These are phyloP conservation scores for Candida sakaeoensis DNA, from an alignment of 805 yeast genomes.

Conservation along the genomic window DNA sequence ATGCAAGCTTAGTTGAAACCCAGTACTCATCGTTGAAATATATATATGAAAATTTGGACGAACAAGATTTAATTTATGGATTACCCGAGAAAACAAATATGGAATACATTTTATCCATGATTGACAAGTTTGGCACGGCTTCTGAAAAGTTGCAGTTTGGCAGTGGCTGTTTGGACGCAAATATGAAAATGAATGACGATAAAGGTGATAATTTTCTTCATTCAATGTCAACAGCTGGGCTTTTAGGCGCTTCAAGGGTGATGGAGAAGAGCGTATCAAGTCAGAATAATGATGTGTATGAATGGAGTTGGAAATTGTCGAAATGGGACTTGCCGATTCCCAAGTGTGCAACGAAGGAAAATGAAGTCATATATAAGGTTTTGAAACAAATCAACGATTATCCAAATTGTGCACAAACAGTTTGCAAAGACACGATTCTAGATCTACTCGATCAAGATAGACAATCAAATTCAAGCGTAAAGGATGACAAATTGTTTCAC, in stretches of 20 bases:
- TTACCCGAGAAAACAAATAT: conserved; percentile 57
- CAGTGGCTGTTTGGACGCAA: conserved; percentile 55
- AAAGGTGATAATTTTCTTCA: conserved; percentile 14
- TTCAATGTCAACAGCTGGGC: conserved; percentile 49
- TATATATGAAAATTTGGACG: conserved; percentile 53
- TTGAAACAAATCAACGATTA: conserved; percentile 45
- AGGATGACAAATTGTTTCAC: conserved; percentile 14
- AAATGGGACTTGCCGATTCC: conserved; percentile 72
- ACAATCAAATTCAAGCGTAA: conserved; percentile 10
- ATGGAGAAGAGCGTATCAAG: conserved; percentile 22
- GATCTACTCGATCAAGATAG: conserved; percentile 14
- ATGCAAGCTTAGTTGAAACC: conserved; percentile 2
- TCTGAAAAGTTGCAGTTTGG: conserved; percentile 47
- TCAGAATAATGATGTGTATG: conserved; percentile 32
- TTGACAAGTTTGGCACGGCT: conserved; percentile 27
- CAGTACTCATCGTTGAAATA: conserved; percentile 1
- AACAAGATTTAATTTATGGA: conserved; percentile 62
- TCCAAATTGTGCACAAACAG: conserved; percentile 13
- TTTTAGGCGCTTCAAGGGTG: conserved; percentile 55
- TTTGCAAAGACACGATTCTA: conserved; percentile 19
- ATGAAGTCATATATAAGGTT: conserved; percentile 49
- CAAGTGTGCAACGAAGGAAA: conserved; percentile 28
- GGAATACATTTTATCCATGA: conserved; percentile 44
- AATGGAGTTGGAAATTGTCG: conserved; percentile 72
- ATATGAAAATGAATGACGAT: conserved; percentile 14